Evolutionary conservation across 345 rosid genomes (phyloP).

Genomic region (Lepidium aucheri): DNA sequence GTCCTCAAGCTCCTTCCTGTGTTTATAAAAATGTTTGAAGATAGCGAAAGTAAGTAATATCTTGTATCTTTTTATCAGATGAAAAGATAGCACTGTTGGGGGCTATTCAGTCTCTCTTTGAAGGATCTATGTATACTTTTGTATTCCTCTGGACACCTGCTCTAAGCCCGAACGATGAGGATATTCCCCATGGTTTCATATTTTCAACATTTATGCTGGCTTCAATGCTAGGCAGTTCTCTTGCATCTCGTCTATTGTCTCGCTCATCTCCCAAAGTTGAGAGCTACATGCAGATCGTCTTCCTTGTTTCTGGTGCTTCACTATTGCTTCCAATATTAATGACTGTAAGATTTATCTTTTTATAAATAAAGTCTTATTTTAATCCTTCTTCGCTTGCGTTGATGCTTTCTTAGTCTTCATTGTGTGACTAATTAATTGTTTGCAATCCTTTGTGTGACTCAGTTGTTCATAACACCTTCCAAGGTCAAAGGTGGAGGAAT

Average conservation of each 20-base stretch:
- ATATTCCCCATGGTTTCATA: slow-evolving; percentile 96
- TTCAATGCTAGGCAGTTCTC: slow-evolving; percentile 95
- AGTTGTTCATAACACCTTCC: slow-evolving; percentile 54
- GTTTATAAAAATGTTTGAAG: slow-evolving; percentile 4
- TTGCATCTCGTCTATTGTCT: slow-evolving; percentile 92
- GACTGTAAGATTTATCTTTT: slow-evolving; percentile 38
- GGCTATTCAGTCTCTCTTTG: slow-evolving; percentile 95
- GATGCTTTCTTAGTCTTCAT: not conserved
- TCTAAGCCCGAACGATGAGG: slow-evolving; percentile 83
- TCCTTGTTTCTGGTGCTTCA: slow-evolving; percentile 57
- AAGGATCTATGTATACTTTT: slow-evolving; percentile 99
- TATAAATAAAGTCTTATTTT: not conserved
- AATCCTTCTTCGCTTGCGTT: not conserved
- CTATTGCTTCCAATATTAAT: slow-evolving; percentile 80
- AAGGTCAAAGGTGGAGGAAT: slow-evolving; percentile 76
- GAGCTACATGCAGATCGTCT: slow-evolving; percentile 96
- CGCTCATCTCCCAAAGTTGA: slow-evolving; percentile 71
- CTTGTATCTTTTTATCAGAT: slow-evolving; percentile 37
- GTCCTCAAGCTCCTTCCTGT: not conserved
- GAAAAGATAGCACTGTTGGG: slow-evolving; percentile 95
- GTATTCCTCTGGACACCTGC: slow-evolving; percentile 99
- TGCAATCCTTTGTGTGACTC: slow-evolving; percentile 26
- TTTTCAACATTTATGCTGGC: slow-evolving; percentile 98
- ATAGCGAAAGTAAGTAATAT: not conserved
- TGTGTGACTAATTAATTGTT: not conserved